Percentiles rank a stretch among this genome's conserved stretches.
Conservation (phyloP, 2,329 filamentous ascomycete species). For the Colletotrichum tropicicola region DNA sequence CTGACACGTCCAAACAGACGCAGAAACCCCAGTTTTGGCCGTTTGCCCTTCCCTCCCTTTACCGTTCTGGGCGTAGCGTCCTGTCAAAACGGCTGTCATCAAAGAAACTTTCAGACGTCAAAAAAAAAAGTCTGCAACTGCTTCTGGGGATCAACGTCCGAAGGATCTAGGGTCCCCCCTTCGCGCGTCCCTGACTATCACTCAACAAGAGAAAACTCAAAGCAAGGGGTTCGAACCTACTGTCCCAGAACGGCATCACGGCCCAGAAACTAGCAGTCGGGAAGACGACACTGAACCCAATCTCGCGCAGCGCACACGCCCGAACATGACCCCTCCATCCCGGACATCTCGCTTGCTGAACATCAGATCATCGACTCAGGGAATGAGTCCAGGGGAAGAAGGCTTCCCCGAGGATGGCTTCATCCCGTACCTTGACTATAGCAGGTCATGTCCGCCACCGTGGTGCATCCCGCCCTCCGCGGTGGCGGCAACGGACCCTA, state of each 20-base stretch:
- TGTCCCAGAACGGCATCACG: neutral
- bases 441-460: neutral
- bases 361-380: neutral
- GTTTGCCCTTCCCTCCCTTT: neutral
- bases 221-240: neutral
- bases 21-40: constrained; percentile 12
- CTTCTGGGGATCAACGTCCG: neutral
- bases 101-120: neutral
- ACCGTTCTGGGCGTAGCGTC: constrained; percentile 14
- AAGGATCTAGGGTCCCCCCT: neutral
- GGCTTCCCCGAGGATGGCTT: neutral
- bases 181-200: neutral
- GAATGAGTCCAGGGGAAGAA: neutral
- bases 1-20: neutral
- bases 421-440: neutral
- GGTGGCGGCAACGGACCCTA: neutral
- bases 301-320: neutral
- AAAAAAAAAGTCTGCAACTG: neutral
- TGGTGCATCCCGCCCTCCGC: neutral
- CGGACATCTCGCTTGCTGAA: neutral
- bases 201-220: too few species aligned
- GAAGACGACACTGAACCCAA: neutral
- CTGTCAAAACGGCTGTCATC: constrained; percentile 18
- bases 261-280: neutral
- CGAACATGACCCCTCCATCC: neutral